These are phyloP conservation scores for Colletotrichum sp. DNA, from an alignment of 2,329 filamentous ascomycete genomes.

Conservation along the genomic window DNA sequence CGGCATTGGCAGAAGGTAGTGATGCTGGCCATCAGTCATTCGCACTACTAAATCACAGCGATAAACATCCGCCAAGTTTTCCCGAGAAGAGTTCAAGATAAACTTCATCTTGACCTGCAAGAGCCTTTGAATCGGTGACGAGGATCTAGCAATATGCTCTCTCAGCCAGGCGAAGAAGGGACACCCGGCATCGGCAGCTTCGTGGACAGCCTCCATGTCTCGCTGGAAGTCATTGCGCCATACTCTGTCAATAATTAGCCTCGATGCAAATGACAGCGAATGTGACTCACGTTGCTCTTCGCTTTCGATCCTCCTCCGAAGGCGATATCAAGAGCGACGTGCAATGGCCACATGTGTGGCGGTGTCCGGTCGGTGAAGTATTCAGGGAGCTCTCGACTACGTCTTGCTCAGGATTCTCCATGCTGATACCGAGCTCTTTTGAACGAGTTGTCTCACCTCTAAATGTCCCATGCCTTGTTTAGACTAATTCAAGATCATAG, in stretches of 20 bases:
- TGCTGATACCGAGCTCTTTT: background rate
- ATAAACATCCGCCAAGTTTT: background rate
- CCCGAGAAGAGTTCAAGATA: background rate
- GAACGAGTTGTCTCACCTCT: background rate
- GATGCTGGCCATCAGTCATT: background rate
- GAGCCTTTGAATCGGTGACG: background rate
- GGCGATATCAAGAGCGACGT: background rate
- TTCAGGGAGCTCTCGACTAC: background rate
- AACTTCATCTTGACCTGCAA: background rate
- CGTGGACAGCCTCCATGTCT: background rate
- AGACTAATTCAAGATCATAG: background rate
- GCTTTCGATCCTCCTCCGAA: background rate
- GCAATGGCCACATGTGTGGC: background rate
- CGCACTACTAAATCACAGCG: background rate
- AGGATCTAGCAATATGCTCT: background rate
- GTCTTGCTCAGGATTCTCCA: background rate
- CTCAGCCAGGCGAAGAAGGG: background rate
- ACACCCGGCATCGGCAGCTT: background rate
- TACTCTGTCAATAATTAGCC: background rate
- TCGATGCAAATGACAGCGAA: background rate
- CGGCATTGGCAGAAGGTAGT: background rate
- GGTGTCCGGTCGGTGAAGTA: background rate
- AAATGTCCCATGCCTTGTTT: background rate
- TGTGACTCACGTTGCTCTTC: background rate
- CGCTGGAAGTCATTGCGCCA: background rate